These are phyloP conservation scores for Panicum virgatum DNA, from an alignment of 202 grass and related monocot species.

Conservation along the genomic window DNA sequence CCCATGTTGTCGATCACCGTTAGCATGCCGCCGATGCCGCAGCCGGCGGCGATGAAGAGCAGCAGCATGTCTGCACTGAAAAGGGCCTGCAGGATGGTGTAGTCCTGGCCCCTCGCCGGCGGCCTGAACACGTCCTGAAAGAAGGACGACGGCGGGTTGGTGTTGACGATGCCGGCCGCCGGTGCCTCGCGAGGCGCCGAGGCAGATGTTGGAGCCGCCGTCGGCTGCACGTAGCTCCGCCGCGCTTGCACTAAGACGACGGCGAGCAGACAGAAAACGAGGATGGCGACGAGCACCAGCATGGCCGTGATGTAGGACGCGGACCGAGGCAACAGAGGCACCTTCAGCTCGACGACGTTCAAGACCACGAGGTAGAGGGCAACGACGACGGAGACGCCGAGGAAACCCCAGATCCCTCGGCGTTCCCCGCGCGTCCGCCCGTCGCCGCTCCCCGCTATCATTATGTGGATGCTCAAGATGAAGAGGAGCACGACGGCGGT, in stretches of 20 bases:
- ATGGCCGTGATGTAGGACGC: not conserved
- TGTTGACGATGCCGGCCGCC: too few relatives aligned
- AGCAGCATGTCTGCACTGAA: too few relatives aligned
- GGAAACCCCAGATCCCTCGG: not conserved
- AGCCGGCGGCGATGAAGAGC: too few relatives aligned
- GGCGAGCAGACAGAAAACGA: not conserved
- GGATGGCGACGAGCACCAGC: not conserved
- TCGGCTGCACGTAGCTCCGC: not conserved
- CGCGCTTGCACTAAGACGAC: not conserved
- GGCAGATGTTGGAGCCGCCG: not conserved
- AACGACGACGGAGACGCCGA: not conserved
- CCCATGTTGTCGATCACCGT: constrained; percentile 97
- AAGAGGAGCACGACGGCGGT: not conserved
- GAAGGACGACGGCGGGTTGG: not conserved
- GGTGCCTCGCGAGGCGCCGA: not conserved
- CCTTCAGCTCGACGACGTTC: not conserved
- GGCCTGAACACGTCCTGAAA: not conserved
- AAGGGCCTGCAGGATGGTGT: not conserved
- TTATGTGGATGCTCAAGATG: not conserved
- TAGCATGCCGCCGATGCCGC: too few relatives aligned
- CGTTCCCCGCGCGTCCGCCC: too few relatives aligned
- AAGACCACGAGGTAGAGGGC: not conserved
- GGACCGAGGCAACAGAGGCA: not conserved
- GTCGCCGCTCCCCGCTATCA: not conserved
- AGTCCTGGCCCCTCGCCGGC: too few relatives aligned